phyloP scores from a whole-genome alignment of 2,329 filamentous ascomycete genomes.

The Ceratocystis papillata region DNA sequence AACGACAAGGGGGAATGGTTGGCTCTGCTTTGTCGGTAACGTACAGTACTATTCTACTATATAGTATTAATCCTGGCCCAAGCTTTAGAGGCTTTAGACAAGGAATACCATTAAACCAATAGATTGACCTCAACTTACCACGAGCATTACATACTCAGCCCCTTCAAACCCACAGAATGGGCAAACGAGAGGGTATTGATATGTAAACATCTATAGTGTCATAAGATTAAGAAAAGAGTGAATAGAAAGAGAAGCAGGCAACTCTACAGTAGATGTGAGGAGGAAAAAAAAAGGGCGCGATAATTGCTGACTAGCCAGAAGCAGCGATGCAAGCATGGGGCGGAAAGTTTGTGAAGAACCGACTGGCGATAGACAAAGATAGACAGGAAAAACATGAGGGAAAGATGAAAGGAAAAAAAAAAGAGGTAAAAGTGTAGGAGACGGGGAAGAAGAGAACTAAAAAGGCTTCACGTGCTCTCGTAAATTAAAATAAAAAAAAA shows the following conservation, averaged over 20 bases:
- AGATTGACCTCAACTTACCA: slow-evolving; percentile 14
- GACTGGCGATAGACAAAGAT: neutral
- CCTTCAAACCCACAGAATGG: slow-evolving; percentile 11
- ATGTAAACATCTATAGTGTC: neutral
- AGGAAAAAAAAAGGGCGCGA: neutral
- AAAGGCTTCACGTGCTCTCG: neutral
- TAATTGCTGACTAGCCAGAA: neutral
- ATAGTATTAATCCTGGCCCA: neutral
- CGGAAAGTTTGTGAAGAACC: too few relatives aligned
- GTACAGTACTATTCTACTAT: neutral
- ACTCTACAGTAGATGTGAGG: neutral
- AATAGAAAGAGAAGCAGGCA: neutral
- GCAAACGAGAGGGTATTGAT: slow-evolving; percentile 12
- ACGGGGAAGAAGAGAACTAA: neutral
- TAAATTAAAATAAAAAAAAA: neutral
- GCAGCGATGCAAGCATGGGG: neutral
- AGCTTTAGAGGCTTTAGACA: neutral
- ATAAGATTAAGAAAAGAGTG: neutral
- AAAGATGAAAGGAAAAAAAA: neutral
- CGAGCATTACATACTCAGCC: slow-evolving; percentile 16
- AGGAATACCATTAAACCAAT: neutral
- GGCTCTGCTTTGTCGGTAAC: neutral
- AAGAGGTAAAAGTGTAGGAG: neutral
- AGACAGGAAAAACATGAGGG: neutral
- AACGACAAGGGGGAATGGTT: neutral